phyloP scores from a whole-genome alignment of 352 stramenopile species.

The Aphanomyces cochlioides region DNA sequence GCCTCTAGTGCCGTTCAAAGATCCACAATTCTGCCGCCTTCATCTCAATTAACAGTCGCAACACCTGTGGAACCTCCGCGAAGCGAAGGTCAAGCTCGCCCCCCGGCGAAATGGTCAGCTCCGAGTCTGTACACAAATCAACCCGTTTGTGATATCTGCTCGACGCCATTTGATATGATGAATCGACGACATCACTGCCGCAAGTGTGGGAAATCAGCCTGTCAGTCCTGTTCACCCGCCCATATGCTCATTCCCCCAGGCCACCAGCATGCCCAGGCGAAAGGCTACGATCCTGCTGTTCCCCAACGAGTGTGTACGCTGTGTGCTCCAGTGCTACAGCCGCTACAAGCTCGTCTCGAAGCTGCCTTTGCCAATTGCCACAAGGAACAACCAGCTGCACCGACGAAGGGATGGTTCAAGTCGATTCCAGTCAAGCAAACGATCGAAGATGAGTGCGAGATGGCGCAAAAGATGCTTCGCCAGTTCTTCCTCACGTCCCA shows the following conservation, averaged over 20 bases:
- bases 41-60: neutral
- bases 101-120: conserved; percentile 2
- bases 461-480: conserved; percentile 68
- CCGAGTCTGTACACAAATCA: conserved; percentile 53
- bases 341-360: conserved; percentile 64
- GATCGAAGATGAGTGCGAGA: conserved; percentile 71
- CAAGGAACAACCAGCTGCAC: conserved; percentile 61
- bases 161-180: conserved; percentile 72
- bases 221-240: conserved; percentile 59
- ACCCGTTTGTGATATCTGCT: conserved; percentile 71
- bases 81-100: neutral
- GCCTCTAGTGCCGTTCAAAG: neutral
- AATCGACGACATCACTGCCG: conserved; percentile 63
- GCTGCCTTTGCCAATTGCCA: conserved; percentile 74
- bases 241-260: conserved; percentile 74
- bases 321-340: conserved; percentile 70
- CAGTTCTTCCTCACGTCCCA: conserved; percentile 64
- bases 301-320: conserved; percentile 80
- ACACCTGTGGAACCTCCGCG: neutral
- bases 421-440: conserved; percentile 62
- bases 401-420: conserved; percentile 68
- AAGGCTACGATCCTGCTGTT: conserved; percentile 64
- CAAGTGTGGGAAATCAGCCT: conserved; percentile 69
- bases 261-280: conserved; percentile 49
- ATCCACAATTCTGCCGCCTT: neutral